A percentile compares a stretch with the other conserved stretches of the same genome.
Conservation (phyloP, 1,284 basidiomycete genomes). For the Cutaneotrichosporon cyanovorans region DNA sequence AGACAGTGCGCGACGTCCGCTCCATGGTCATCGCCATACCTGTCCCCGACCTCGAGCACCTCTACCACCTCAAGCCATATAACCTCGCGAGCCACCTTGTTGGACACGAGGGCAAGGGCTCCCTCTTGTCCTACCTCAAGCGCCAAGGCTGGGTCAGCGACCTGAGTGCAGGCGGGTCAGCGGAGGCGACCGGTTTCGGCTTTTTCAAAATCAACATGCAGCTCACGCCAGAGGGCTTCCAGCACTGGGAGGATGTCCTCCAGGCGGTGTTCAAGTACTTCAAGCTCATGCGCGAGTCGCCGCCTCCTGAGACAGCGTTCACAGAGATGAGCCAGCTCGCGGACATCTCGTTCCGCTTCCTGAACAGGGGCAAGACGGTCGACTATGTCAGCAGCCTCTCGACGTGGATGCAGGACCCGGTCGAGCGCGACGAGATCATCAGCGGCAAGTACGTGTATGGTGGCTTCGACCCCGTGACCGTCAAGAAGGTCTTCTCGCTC, state of each 20-base stretch:
- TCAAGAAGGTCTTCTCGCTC: constrained; percentile 54
- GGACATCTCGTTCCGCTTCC: constrained; percentile 74
- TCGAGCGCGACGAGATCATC: constrained; percentile 70
- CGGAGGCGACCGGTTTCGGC: constrained; percentile 64
- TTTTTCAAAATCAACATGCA: constrained; percentile 80
- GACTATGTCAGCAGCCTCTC: constrained; percentile 73
- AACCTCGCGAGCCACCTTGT: constrained; percentile 77
- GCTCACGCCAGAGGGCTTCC: constrained; percentile 80
- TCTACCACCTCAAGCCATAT: constrained; percentile 75
- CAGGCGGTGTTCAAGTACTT: constrained; percentile 80
- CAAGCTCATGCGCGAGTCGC: constrained; percentile 61
- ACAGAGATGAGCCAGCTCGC: constrained; percentile 69
- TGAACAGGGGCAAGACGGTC: constrained; percentile 73
- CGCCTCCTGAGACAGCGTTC: constrained; percentile 67
- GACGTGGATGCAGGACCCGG: constrained; percentile 59
- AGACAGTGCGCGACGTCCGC: constrained; percentile 87
- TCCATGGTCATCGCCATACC: constrained; percentile 83
- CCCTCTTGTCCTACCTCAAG: constrained; percentile 86
- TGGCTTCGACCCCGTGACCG: constrained; percentile 66
- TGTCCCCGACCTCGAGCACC: constrained; percentile 69
- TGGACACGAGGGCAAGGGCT: constrained; percentile 95
- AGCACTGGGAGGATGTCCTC: constrained; percentile 68
- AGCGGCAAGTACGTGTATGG: constrained; percentile 66
- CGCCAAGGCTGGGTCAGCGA: constrained; percentile 82
- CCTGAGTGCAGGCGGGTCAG: constrained; percentile 68